A percentile compares a stretch with the other conserved stretches of the same genome.
These are phyloP conservation scores for Colletotrichum sublineola DNA, from an alignment of 2,329 filamentous ascomycete species.

Conservation along the genomic window DNA sequence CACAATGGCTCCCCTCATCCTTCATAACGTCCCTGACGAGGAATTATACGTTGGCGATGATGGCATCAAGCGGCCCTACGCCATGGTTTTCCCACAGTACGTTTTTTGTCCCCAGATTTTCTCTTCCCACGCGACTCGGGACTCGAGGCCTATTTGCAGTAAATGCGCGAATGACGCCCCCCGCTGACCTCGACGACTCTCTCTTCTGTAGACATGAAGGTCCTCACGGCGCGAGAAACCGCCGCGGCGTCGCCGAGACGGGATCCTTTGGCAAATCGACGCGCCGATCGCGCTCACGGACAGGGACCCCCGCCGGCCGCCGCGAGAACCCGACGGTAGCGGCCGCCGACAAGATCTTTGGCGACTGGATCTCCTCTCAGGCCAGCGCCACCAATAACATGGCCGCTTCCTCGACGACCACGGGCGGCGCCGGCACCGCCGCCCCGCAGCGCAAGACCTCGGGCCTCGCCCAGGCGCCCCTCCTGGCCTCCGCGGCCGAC, in stretches of 20 bases:
- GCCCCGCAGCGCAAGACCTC: conserved; percentile 53
- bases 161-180: conserved; percentile 12
- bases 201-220: conserved; percentile 63
- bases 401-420: conserved; percentile 22
- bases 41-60: conserved; percentile 76
- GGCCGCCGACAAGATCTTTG: conserved; percentile 73
- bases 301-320: conserved; percentile 66
- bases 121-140: background rate
- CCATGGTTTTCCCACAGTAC: conserved; percentile 75
- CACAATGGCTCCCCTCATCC: conserved; percentile 73
- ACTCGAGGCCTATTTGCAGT: background rate
- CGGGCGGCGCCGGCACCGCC: conserved; percentile 20
- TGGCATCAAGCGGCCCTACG: conserved; percentile 74
- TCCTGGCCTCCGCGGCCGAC: conserved; percentile 55
- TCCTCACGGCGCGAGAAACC: conserved; percentile 62
- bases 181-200: conserved; percentile 27
- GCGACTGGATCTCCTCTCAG: conserved; percentile 67
- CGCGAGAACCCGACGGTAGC: conserved; percentile 73
- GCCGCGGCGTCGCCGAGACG: conserved; percentile 69
- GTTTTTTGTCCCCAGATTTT: conserved; percentile 40
- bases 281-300: conserved; percentile 72
- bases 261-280: conserved; percentile 78
- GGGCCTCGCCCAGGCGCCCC: conserved; percentile 51
- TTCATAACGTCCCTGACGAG: conserved; percentile 78
- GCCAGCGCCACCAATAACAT: conserved; percentile 48